A percentile compares a stretch with the other conserved stretches of the same genome.
Conservation (phyloP, 768 basidiomycete genomes). For the Sarcomyxa edulis region DNA sequence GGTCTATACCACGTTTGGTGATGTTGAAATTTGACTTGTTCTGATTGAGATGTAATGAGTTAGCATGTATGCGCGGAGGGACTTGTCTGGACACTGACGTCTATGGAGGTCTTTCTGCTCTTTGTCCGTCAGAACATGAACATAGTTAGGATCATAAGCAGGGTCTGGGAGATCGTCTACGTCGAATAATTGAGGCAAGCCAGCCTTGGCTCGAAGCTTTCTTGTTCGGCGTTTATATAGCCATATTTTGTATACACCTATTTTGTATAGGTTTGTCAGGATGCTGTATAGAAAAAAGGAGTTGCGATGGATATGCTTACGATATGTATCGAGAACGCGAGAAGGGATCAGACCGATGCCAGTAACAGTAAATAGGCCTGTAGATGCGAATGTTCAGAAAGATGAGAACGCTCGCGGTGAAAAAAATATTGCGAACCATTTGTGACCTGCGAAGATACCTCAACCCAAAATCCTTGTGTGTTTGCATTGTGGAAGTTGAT, state of each 20-base stretch:
- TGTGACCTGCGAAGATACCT: conserved; percentile 69
- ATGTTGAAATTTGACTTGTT: conserved; percentile 63
- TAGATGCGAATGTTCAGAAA: not conserved
- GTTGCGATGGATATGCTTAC: conserved; percentile 28
- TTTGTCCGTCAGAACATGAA: conserved; percentile 61
- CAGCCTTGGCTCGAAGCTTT: conserved; percentile 52
- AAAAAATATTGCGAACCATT: conserved; percentile 49
- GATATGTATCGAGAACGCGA: conserved; percentile 70
- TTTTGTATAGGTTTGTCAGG: not conserved
- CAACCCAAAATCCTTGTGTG: conserved; percentile 77
- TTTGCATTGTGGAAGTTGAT: conserved; percentile 69
- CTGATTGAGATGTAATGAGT: conserved; percentile 24
- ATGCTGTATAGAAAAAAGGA: conserved; percentile 2
- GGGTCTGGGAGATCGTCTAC: conserved; percentile 82
- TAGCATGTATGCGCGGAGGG: not conserved
- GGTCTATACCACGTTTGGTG: conserved; percentile 84
- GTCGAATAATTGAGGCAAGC: conserved; percentile 66
- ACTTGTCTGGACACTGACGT: conserved; percentile 37
- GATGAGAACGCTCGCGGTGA: not conserved
- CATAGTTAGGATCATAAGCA: conserved; percentile 60
- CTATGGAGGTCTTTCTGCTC: conserved; percentile 62
- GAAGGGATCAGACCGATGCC: conserved; percentile 79
- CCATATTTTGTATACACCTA: conserved; percentile 75
- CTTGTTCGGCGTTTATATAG: conserved; percentile 59
- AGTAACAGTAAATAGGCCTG: conserved; percentile 75